Evolutionary conservation across 495 filamentous ascomycete genomes (phyloP), one percentile per base, ranked within the genome.

Genomic region (Lophiostoma macrostomum): DNA sequence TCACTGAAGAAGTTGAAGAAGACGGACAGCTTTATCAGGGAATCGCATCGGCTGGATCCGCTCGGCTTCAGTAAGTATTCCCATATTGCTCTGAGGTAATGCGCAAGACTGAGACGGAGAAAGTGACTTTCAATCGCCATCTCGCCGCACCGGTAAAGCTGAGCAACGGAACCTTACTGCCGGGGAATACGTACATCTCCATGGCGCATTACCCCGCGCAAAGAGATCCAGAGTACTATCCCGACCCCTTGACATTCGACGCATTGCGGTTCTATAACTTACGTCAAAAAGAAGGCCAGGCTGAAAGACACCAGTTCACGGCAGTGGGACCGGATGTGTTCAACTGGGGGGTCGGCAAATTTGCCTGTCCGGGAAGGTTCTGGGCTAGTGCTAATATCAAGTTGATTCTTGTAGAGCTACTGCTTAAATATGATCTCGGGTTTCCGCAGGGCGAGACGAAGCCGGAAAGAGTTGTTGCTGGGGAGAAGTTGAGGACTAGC

Each of bases 301-400:
- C 12, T 7, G 36, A 40, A 7, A 40, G 18, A 16, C 16, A 40
- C 36, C 36, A 40, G 36, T 40, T 40, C 36, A 7, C 36, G 18
- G 8, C 36, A 12, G 16, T 40, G 8, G 18, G 18, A 7, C 18
- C 36, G 16, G 18, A 7, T 8, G 12, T 10, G 36, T 16, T 16
- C 7, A 8, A 7, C 8, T 40, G 36, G 36, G 36, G 36, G 18
- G 36, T 40, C 8, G 36, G 36, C 7, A 40, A 40, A 16, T 40
- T 40, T 20, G 36, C 36, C 18, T 40, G 36, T 18, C 36, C 36
- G 7, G 36, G 36, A 12, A 8, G 36, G 7, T 40, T 40, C 16
- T 40, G 36, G 36, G 36, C 36, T 7, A 40, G 36, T 18, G 36
- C 36, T 8, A 7, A 40, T 7, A 40, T 40, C 36, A 40, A 40